A percentile compares a stretch with the other conserved stretches of the same genome.
phyloP scores from a whole-genome alignment of 441 rosid species.

The Pelargonium australe region DNA sequence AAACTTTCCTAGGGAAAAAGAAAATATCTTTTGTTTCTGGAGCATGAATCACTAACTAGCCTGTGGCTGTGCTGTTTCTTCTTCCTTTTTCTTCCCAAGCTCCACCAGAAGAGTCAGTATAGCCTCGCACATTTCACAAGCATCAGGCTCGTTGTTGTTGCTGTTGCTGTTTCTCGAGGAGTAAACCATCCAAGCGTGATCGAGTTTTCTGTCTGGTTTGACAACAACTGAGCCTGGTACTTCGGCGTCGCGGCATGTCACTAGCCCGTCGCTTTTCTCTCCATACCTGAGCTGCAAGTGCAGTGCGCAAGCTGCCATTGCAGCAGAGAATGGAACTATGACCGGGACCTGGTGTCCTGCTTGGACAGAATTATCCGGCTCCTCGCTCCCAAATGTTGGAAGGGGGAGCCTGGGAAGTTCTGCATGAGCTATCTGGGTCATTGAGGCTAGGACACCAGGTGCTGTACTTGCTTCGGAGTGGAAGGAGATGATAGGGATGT shows the following conservation, averaged over 20 bases:
- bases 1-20: too few relatives aligned
- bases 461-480: constrained; percentile 69
- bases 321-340: constrained; percentile 87
- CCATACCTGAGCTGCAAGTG: constrained; percentile 70
- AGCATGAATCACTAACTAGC: background rate
- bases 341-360: constrained; percentile 63
- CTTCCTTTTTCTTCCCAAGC: constrained; percentile 48
- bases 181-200: constrained; percentile 98
- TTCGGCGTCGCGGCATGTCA: constrained; percentile 82
- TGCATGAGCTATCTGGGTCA: constrained; percentile 87
- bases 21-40: background rate
- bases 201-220: constrained; percentile 65
- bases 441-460: constrained; percentile 67
- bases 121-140: constrained; percentile 90
- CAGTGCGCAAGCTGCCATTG: constrained; percentile 96
- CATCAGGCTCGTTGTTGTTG: constrained; percentile 66
- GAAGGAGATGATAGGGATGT: constrained; percentile 79
- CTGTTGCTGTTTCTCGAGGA: constrained; percentile 36
- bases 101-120: constrained; percentile 72
- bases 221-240: constrained; percentile 89
- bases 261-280: constrained; percentile 88
- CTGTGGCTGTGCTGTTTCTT: background rate
- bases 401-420: constrained; percentile 47
- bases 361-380: constrained; percentile 15
- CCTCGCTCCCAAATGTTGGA: background rate